These are phyloP conservation scores for Penicillium herquei DNA, from an alignment of 495 filamentous ascomycete genomes.

Conservation along the genomic window DNA sequence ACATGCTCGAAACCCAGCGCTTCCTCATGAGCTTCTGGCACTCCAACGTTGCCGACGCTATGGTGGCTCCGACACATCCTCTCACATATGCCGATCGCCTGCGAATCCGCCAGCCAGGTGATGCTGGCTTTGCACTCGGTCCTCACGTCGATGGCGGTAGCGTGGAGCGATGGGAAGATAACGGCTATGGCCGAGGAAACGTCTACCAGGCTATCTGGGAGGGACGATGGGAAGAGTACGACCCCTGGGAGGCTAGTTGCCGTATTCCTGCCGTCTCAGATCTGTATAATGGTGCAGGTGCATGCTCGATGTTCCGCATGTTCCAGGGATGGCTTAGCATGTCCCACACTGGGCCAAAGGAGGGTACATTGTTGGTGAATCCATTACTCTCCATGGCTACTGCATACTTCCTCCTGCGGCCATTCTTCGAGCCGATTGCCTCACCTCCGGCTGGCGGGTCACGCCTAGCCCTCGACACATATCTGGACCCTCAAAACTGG, in stretches of 20 bases:
- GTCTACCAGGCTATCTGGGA: conserved; percentile 65
- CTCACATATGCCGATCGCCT: conserved; percentile 71
- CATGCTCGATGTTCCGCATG: conserved; percentile 71
- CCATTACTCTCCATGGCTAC: conserved; percentile 62
- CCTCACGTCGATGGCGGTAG: conserved; percentile 74
- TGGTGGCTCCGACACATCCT: conserved; percentile 34
- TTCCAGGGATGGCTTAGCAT: conserved; percentile 75
- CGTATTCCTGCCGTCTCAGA: conserved; percentile 59
- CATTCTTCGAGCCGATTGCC: conserved; percentile 62
- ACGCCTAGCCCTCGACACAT: conserved; percentile 8
- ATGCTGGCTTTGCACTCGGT: conserved; percentile 67
- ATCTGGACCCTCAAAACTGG: conserved; percentile 29
- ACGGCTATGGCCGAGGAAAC: conserved; percentile 55
- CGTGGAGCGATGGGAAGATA: conserved; percentile 71
- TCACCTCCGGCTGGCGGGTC: conserved; percentile 31
- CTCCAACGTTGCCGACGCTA: conserved; percentile 41
- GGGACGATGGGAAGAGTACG: conserved; percentile 68
- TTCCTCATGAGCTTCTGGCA: conserved; percentile 60
- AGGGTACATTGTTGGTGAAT: conserved; percentile 69
- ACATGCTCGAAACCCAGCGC: conserved; percentile 62
- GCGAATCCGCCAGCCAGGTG: conserved; percentile 57
- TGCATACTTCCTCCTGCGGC: conserved; percentile 67
- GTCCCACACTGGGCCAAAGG: conserved; percentile 55
- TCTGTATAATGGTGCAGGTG: conserved; percentile 67
- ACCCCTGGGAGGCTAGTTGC: conserved; percentile 65